phyloP scores from a whole-genome alignment of 768 basidiomycete genomes.

The Polyporus arcularius region DNA sequence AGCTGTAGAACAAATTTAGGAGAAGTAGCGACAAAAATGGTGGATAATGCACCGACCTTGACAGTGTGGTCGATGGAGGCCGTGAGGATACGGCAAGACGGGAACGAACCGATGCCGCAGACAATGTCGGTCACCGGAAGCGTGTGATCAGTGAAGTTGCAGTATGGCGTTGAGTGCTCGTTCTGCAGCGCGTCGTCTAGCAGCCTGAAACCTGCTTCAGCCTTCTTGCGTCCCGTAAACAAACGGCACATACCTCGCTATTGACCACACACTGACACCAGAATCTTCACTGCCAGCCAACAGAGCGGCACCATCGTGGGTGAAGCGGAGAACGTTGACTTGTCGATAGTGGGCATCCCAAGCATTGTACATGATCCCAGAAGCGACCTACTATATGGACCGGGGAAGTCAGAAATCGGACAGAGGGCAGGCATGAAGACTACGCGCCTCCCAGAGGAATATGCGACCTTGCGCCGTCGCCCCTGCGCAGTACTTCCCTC shows the following conservation, averaged over 20 bases:
- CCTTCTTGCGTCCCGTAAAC: constrained; percentile 5
- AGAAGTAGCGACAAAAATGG: neutral
- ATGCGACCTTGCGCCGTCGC: constrained; percentile 88
- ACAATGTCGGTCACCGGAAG: constrained; percentile 82
- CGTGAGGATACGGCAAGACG: constrained; percentile 74
- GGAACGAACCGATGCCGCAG: constrained; percentile 81
- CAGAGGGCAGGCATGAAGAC: neutral
- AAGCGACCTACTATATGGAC: constrained; percentile 63
- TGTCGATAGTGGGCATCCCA: constrained; percentile 97
- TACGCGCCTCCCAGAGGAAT: constrained; percentile 92
- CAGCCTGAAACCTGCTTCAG: constrained; percentile 47
- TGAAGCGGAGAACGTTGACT: constrained; percentile 81
- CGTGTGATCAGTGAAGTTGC: constrained; percentile 87
- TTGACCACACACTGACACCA: constrained; percentile 84
- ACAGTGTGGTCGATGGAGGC: constrained; percentile 88
- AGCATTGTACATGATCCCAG: constrained; percentile 89
- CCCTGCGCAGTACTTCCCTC: constrained; percentile 80
- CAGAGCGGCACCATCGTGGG: constrained; percentile 76
- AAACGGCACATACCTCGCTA: constrained; percentile 64
- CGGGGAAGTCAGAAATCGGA: neutral
- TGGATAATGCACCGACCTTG: constrained; percentile 56
- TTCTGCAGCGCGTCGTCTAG: constrained; percentile 74
- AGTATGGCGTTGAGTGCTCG: constrained; percentile 75
- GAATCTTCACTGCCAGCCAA: constrained; percentile 92
- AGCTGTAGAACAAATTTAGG: constrained; percentile 44